A percentile compares a stretch with the other conserved stretches of the same genome.
Evolutionary conservation across 345 rosid species (phyloP).

Genomic region (Pistacia integerrima): DNA sequence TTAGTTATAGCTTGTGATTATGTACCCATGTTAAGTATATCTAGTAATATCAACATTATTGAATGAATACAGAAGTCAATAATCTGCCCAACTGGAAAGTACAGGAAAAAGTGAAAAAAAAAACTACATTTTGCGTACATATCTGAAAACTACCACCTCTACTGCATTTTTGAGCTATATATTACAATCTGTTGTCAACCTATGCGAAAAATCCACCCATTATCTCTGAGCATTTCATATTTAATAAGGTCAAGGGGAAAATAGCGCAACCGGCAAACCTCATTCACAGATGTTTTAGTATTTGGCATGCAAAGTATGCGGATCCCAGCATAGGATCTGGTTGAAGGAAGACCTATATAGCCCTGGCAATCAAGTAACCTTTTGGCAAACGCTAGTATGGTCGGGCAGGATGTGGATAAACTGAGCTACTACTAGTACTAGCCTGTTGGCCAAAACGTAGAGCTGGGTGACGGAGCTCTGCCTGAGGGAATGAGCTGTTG

Average conservation of each 20-base stretch:
- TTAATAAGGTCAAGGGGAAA: constrained; percentile 28
- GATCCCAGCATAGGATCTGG: constrained; percentile 26
- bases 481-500: constrained; percentile 82
- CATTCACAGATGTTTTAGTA: constrained; percentile 36
- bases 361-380: constrained; percentile 21
- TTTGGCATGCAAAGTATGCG: constrained; percentile 31
- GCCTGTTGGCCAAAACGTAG: constrained; percentile 27
- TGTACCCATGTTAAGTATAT: too few species aligned
- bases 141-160: constrained; percentile 26
- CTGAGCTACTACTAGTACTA: constrained; percentile 56
- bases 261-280: constrained; percentile 51
- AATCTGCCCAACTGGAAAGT: too few species aligned
- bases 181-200: constrained; percentile 53
- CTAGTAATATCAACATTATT: too few species aligned
- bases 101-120: background rate
- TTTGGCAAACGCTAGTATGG: constrained; percentile 36
- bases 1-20: too few species aligned
- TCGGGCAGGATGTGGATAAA: constrained; percentile 37
- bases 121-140: constrained; percentile 23
- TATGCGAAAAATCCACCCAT: constrained; percentile 52
- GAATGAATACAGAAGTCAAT: too few species aligned
- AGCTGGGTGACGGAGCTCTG: constrained; percentile 77
- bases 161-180: constrained; percentile 31
- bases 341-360: constrained; percentile 21
- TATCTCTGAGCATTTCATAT: constrained; percentile 39